Evolutionary conservation across 331 rosid species (phyloP).

Genomic region (Spiraea crenata): DNA sequence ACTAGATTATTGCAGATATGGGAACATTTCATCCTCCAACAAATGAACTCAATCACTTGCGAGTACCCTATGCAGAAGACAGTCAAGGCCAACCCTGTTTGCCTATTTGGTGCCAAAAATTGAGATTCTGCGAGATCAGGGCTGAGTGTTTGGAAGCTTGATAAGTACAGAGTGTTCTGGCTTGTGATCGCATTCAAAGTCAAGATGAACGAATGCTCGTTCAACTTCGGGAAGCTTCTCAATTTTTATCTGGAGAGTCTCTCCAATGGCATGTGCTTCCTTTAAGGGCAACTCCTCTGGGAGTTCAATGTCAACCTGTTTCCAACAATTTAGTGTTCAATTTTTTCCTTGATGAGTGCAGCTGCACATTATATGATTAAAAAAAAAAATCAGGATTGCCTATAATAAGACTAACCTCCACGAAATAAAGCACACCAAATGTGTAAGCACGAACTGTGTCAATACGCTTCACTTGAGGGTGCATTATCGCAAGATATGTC

Average conservation of each 20-base stretch:
- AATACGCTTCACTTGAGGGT: constrained; percentile 72
- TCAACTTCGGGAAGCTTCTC: constrained; percentile 91
- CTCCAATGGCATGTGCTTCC: constrained; percentile 86
- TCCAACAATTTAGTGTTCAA: not conserved
- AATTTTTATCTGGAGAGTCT: constrained; percentile 68
- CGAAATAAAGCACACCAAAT: constrained; percentile 91
- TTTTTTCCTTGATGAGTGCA: not conserved
- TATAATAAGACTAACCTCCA: constrained; percentile 67
- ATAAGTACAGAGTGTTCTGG: constrained; percentile 78
- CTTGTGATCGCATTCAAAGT: constrained; percentile 87
- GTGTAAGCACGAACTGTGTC: constrained; percentile 99
- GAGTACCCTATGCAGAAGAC: not conserved
- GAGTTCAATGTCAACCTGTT: constrained; percentile 91
- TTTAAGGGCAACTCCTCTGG: constrained; percentile 83
- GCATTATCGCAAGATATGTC: constrained; percentile 74
- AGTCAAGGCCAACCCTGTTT: not conserved
- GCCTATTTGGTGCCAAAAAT: not conserved
- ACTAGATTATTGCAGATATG: not conserved
- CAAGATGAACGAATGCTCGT: constrained; percentile 93
- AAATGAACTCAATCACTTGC: not conserved
- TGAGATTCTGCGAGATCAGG: constrained; percentile 19
- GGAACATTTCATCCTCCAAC: not conserved
- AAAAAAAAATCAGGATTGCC: not conserved
- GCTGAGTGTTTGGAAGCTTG: constrained; percentile 62
- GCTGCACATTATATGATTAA: not conserved